Base-by-base conservation (phyloP, 2,329 filamentous ascomycete species). In the Cercospora beticola region DNA sequence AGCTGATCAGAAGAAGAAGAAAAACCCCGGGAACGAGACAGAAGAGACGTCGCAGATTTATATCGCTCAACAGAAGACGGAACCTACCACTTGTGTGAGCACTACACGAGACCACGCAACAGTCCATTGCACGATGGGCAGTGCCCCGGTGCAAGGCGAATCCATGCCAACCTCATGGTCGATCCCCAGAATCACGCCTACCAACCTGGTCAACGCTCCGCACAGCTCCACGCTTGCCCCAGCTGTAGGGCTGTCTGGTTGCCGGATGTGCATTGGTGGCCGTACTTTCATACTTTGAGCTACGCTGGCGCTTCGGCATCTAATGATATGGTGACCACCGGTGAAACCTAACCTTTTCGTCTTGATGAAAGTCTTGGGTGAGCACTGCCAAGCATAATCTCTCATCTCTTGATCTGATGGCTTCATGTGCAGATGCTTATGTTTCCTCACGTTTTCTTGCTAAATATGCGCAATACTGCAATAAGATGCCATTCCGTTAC, bases 241-340 rank as follows among this genome's bases (percentile, higher is more conserved):
- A 65, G 56, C 12, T 52, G n/a, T 23, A 60, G 40, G 26, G 40
- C 52, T 52, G 52, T 31, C 33, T 60, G 43, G 43, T 49, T 28
- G 56, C 64, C 28, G 10, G 21, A 28, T 49, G 16, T 18, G 40
- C 8, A 18, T 63, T 63, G 28, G 40, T 16, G 12, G 40, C 60
- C n/a, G 46, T 63, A 26, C 16, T 14, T 40, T 14, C 31, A 40
- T 43, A 30, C n/a, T 40, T 33, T 36, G 33, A 18, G 28, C 33
- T 28, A 23, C 16, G 56, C 64, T 60, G 46, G 43, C 9, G 18
- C 30, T 33, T 60, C 52, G 62, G 58, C 33, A 33, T 62, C 66
- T 62, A 59, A 62, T 46, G 33, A 65, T 65, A 62, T 43, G 66
- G 36, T 43, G 36, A n/a, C 36, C 36, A 46, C 62, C 66, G 66